phyloP scores from a whole-genome alignment of 495 filamentous ascomycete species.

The Clohesyomyces aquaticus region DNA sequence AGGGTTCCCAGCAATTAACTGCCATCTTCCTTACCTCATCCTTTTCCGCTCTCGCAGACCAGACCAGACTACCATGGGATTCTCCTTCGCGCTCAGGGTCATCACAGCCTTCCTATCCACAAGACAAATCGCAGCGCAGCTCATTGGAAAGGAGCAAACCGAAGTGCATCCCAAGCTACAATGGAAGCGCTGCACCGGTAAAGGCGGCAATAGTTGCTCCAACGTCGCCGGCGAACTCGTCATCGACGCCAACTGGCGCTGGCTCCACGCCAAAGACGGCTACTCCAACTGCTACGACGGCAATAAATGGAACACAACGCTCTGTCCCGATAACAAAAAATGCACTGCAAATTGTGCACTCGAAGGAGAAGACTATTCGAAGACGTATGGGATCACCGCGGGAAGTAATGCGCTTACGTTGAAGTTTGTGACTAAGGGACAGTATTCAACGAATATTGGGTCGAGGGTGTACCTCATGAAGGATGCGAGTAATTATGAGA shows the following conservation, averaged over 20 bases:
- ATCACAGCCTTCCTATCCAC: conserved; percentile 25
- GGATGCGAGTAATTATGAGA: conserved; percentile 60
- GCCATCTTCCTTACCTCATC: background rate
- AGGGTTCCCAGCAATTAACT: conserved; percentile 1
- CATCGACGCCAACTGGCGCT: conserved; percentile 54
- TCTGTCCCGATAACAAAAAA: conserved; percentile 44
- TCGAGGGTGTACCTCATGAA: conserved; percentile 67
- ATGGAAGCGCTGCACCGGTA: conserved; percentile 42
- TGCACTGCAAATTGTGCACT: conserved; percentile 50
- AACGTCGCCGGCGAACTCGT: conserved; percentile 54
- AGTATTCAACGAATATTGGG: conserved; percentile 46
- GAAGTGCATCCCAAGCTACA: conserved; percentile 42
- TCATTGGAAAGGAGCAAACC: conserved; percentile 39
- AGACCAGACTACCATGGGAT: conserved; percentile 14
- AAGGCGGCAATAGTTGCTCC: conserved; percentile 52
- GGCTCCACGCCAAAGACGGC: conserved; percentile 45
- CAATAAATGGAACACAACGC: conserved; percentile 43
- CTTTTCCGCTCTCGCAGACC: background rate
- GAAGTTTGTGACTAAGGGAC: conserved; percentile 37
- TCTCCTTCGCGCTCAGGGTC: conserved; percentile 18
- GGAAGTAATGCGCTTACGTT: conserved; percentile 40
- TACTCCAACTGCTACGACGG: conserved; percentile 50
- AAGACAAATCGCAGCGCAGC: conserved; percentile 32
- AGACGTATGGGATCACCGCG: conserved; percentile 45
- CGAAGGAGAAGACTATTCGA: conserved; percentile 42